These are phyloP conservation scores for Pseudogymnoascus sp. DNA, from an alignment of 2,329 filamentous ascomycete genomes.

Conservation along the genomic window DNA sequence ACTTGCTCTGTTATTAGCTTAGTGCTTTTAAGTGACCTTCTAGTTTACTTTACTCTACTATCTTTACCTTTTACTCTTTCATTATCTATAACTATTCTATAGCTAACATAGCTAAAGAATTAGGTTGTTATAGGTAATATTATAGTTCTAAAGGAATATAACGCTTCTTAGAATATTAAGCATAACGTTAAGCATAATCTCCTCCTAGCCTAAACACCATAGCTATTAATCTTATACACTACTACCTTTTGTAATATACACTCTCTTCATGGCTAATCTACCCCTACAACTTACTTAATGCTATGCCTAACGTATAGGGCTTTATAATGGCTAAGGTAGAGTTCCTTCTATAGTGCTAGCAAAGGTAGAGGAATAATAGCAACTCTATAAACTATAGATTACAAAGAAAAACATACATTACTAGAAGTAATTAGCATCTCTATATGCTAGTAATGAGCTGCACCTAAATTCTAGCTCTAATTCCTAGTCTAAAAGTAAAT, in stretches of 20 bases:
- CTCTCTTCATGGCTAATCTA: neutral
- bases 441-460: neutral
- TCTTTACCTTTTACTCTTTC: neutral
- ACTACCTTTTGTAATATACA: too few species aligned
- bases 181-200: neutral
- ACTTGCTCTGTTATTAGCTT: too few species aligned
- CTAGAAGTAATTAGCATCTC: neutral
- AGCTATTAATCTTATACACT: neutral
- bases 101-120: neutral
- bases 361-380: neutral
- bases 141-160: neutral
- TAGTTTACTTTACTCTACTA: neutral
- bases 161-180: neutral
- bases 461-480: slow-evolving; percentile 15
- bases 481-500: slow-evolving; percentile 12
- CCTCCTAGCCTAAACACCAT: neutral
- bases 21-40: neutral
- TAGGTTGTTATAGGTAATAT: neutral
- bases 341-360: neutral
- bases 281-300: neutral
- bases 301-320: neutral
- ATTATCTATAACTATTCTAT: neutral
- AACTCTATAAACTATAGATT: neutral
- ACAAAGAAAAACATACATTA: neutral
- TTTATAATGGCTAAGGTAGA: neutral